These are phyloP conservation scores for Tylopilus vinaceipallidus DNA, from an alignment of 768 basidiomycete species.

Conservation along the genomic window DNA sequence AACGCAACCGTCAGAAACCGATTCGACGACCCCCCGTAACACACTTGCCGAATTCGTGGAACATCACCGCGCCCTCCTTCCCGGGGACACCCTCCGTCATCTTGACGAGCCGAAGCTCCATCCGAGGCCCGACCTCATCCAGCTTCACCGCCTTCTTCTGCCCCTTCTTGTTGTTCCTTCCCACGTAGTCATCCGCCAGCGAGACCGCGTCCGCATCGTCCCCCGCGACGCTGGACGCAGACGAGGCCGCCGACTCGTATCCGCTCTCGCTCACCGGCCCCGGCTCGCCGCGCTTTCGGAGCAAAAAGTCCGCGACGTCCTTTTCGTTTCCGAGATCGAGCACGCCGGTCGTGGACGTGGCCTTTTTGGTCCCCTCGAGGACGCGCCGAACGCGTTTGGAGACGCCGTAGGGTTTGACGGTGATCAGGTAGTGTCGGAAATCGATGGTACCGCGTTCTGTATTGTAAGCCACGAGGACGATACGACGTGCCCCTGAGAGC, in stretches of 20 bases:
- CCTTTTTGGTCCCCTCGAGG: slow-evolving; percentile 57
- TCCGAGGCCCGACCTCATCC: slow-evolving; percentile 92
- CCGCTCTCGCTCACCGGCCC: slow-evolving; percentile 58
- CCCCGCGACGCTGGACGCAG: slow-evolving; percentile 77
- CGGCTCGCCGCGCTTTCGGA: slow-evolving; percentile 63
- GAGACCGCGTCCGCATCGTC: slow-evolving; percentile 80
- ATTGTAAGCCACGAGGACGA: slow-evolving; percentile 93
- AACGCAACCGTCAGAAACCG: slow-evolving; percentile 10
- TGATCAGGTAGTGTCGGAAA: slow-evolving; percentile 92
- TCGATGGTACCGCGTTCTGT: slow-evolving; percentile 83
- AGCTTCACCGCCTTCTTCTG: slow-evolving; percentile 87
- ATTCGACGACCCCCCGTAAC: neutral
- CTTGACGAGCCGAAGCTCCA: slow-evolving; percentile 92
- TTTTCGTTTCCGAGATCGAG: slow-evolving; percentile 86
- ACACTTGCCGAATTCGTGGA: slow-evolving; percentile 86
- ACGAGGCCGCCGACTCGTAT: slow-evolving; percentile 80
- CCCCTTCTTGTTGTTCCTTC: slow-evolving; percentile 90
- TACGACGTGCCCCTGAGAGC: slow-evolving; percentile 87
- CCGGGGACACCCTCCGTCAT: slow-evolving; percentile 93
- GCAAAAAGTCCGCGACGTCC: slow-evolving; percentile 93
- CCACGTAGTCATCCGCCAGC: slow-evolving; percentile 91
- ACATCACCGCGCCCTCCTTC: slow-evolving; percentile 89
- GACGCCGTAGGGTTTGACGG: slow-evolving; percentile 91
- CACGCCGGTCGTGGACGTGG: slow-evolving; percentile 38
- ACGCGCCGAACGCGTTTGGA: slow-evolving; percentile 88